Evolutionary conservation across 163 green algal genomes (phyloP).

Genomic region (Dunaliella salina): DNA sequence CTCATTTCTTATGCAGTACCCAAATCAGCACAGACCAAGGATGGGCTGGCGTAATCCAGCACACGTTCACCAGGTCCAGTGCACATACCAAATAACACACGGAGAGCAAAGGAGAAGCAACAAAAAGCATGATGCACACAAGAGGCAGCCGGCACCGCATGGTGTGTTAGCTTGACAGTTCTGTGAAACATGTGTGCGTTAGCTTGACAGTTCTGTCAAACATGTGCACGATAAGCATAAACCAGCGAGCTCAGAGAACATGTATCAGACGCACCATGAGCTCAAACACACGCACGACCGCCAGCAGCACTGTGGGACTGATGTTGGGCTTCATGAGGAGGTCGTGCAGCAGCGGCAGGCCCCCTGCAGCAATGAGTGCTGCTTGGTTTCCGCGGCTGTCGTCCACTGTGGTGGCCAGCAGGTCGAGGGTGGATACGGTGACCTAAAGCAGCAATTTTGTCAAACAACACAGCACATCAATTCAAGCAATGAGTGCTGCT

Average conservation of each 20-base stretch:
- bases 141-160: too few species aligned
- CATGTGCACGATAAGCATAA: neutral
- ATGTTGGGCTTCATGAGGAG: conserved; percentile 9
- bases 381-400: conserved; percentile 29
- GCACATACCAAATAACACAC: too few species aligned
- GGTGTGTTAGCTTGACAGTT: too few species aligned
- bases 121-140: neutral
- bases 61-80: too few species aligned
- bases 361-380: conserved; percentile 11
- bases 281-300: neutral
- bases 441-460: neutral
- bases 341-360: conserved; percentile 7
- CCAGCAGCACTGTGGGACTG: conserved; percentile 2
- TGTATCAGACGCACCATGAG: neutral
- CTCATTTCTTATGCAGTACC: too few species aligned
- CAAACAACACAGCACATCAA: too few species aligned
- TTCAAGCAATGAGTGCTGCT: conserved; percentile 9
- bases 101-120: too few species aligned
- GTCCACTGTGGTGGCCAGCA: conserved; percentile 16
- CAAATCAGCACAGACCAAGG: too few species aligned
- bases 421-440: conserved; percentile 19
- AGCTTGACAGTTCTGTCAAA: too few species aligned
- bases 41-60: too few species aligned
- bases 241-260: neutral
- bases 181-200: too few species aligned